Conservation (phyloP, 257 asterid genomes). For the Przewalskia tangutica region DNA sequence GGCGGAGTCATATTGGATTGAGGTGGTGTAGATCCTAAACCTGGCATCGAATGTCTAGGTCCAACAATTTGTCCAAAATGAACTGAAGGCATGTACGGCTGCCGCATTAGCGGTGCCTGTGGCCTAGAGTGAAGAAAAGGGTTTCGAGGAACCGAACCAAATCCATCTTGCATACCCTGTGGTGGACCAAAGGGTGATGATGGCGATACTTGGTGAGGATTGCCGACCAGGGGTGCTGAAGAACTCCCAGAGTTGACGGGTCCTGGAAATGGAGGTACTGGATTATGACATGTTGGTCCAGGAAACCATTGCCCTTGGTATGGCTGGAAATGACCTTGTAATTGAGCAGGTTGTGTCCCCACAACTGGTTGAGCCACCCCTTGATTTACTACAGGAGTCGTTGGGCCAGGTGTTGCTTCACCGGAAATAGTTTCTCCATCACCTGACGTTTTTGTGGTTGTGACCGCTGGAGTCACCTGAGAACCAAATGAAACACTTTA, state of each 20-base stretch:
- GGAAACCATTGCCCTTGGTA: slow-evolving; percentile 56
- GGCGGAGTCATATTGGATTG: slow-evolving; percentile 13
- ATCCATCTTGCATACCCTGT: slow-evolving; percentile 33
- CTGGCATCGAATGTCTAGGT: slow-evolving; percentile 30
- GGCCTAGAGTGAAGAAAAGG: slow-evolving; percentile 28
- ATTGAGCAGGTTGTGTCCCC: slow-evolving; percentile 27
- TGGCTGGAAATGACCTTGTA: slow-evolving; percentile 41
- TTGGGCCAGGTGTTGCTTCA: slow-evolving; percentile 22
- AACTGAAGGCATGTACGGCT: slow-evolving; percentile 29
- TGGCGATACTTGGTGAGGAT: slow-evolving; percentile 26
- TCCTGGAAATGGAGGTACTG: slow-evolving; percentile 25
- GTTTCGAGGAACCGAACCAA: slow-evolving; percentile 39
- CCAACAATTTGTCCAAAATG: slow-evolving; percentile 32
- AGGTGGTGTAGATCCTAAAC: slow-evolving; percentile 20
- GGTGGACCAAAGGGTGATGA: slow-evolving; percentile 39
- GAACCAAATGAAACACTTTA: background rate
- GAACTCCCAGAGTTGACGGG: slow-evolving; percentile 11
- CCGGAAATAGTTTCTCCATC: slow-evolving; percentile 24
- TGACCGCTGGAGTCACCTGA: background rate
- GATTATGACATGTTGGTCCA: slow-evolving; percentile 29
- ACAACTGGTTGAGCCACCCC: slow-evolving; percentile 34
- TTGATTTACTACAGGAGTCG: slow-evolving; percentile 22
- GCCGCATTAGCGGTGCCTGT: slow-evolving; percentile 22
- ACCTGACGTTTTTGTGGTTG: slow-evolving; percentile 8
- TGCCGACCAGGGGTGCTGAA: too few species aligned